Evolutionary conservation across 2,329 filamentous ascomycete species (phyloP), one percentile per base, ranked within the genome.

Genomic region (Colletotrichum siamense): DNA sequence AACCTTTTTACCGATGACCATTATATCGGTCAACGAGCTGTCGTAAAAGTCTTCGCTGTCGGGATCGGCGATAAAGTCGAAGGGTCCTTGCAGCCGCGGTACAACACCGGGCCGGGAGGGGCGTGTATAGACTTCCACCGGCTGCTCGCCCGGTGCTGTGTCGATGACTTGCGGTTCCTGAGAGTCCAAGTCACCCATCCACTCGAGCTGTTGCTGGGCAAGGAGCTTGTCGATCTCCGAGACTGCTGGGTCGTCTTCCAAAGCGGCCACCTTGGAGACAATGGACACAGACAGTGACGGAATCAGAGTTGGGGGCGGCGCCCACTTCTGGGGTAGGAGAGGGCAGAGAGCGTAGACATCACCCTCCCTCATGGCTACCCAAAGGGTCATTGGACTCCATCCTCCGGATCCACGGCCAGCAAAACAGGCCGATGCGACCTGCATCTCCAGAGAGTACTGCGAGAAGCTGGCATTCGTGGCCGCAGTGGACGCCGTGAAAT

Each of bases 321-420:
- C 92, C 96, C 96, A 99, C 80, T 94, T 95, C 68, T 93, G 92
- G 1, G 97, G 97, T 36, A 99, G 88, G 55, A 99, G 89, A 3
- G 97, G 97, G 82, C 96, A 98, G 10, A 99, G 88, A 3, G 96
- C 96, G 82, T 99, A 99, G 8, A 99, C 91, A 82, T 98, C 96
- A 5, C 97, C 97, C 76, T 95, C 94, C 49, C 92, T 92, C 94
- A 98, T 99, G n/a, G 96, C 96, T 68, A 99, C 88, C 95, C 96
- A 99, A 13, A 99, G 89, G 1, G 97, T 99, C 95, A 98, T 98
- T 12, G 96, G 92, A 9, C 96, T 95, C 97, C 97, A 99, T 70
- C 96, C 96, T 16, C 96, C 96, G 8, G 91, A 91, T 44, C 88
- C 89, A 78, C 89, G 89, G 15, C 87, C 87, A 44, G 90, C 88